Evolutionary conservation across 495 filamentous ascomycete species (phyloP), one percentile per base, ranked within the genome.

Genomic region (Podospora pseudocomata): DNA sequence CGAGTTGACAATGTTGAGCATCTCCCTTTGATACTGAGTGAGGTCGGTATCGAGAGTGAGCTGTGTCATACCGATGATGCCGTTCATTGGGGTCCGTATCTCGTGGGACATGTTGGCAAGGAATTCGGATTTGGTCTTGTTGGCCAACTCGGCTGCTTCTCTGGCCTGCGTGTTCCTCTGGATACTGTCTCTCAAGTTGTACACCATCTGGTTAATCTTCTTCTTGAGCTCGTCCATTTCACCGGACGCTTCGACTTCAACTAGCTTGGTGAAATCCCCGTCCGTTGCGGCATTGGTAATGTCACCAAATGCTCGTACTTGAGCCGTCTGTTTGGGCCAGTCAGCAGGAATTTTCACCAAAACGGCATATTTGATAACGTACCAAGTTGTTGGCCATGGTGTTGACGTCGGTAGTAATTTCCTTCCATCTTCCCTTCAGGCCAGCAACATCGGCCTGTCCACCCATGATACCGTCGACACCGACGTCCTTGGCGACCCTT

Each of bases 161-260:
- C 95, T 91, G 58, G 95, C 95, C 54, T 91, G 90, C n/a, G 92
- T 97, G 78, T 98, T 99, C 77, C 92, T 88, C 77, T 99, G 93
- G 70, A 99, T 97, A 86, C 91, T 95, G 78, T 98, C 95, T 67
- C 94, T 85, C 68, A 99, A 80, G 75, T 96, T 96, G 78, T 89
- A 94, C 63, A 99, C 92, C 95, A 99, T 99, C 81, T 95, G 91
- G 73, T 98, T 99, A 84, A 99, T 99, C 83, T 98, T 98, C 64
- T 93, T 89, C 81, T 99, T 99, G 75, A 99, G 84, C 73, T 97
- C 94, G 80, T 97, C 96, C 95, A 99, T 98, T 79, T 99, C 95
- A 68, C 95, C 95, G 5, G 94, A 97, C 28, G 95, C 96, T 76
- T 97, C 94, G 59, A 99, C 94, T n/a, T 93, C 96, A 72, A 99